These are phyloP conservation scores for Acanthamoeba castellanii DNA, from an alignment of 208 protist species.

Conservation along the genomic window DNA sequence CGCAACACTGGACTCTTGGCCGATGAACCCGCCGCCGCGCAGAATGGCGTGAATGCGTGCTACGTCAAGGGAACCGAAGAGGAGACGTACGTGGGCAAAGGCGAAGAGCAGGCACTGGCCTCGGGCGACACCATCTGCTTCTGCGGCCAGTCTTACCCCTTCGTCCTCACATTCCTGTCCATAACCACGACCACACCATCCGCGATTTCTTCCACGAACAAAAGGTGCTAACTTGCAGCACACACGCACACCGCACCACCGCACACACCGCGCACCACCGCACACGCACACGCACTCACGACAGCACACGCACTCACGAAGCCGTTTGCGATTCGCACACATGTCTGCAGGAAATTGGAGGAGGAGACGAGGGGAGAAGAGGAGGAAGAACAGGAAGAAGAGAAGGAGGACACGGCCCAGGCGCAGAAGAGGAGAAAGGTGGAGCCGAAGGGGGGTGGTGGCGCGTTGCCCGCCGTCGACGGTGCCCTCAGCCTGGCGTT, in stretches of 20 bases:
- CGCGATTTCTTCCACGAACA: neutral
- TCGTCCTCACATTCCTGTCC: neutral
- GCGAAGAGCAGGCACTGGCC: neutral
- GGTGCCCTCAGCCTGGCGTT: constrained; percentile 15
- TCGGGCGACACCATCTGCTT: constrained; percentile 65
- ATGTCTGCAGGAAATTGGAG: neutral
- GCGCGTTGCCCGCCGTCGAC: too few species aligned
- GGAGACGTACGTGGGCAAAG: constrained; percentile 11
- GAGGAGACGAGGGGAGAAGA: neutral
- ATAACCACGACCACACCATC: neutral
- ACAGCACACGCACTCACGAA: neutral
- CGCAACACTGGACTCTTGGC: neutral
- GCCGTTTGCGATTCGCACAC: too few species aligned
- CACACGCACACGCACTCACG: neutral
- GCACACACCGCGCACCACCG: too few species aligned
- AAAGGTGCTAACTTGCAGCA: neutral
- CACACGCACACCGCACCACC: neutral
- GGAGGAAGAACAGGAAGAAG: constrained; percentile 24
- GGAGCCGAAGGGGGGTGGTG: neutral
- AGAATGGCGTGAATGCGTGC: constrained; percentile 28
- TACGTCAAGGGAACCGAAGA: neutral
- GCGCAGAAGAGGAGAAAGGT: neutral
- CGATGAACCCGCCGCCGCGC: neutral
- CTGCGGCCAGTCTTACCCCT: constrained; percentile 27
- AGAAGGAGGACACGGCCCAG: constrained; percentile 14